A percentile compares a stretch with the other conserved stretches of the same genome.
Evolutionary conservation across 257 asterid species (phyloP).

Genomic region (Solanum etuberosum): DNA sequence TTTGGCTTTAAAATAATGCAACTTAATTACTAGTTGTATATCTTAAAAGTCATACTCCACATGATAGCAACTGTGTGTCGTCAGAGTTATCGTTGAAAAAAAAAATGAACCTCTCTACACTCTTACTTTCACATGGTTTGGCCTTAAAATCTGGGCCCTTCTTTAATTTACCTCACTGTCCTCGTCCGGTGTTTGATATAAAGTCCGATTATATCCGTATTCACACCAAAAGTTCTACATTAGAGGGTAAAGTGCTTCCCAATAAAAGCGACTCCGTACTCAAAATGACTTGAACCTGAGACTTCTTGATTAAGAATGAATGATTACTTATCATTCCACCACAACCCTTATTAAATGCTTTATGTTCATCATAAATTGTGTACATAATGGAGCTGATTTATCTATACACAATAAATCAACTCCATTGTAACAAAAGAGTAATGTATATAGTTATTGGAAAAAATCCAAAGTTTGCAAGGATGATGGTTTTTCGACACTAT

Average conservation of each 20-base stretch:
- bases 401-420: not conserved
- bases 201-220: too few relatives aligned
- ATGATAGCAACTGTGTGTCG: not conserved
- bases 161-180: conserved; percentile 3
- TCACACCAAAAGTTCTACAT: too few relatives aligned
- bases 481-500: not conserved
- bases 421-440: not conserved
- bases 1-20: not conserved
- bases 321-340: fast-evolving
- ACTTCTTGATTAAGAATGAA: fast-evolving
- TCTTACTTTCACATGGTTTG: conserved; percentile 19
- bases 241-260: fast-evolving
- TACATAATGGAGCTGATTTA: not conserved
- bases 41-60: not conserved
- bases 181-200: fast-evolving
- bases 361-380: not conserved
- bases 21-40: not conserved
- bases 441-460: not conserved
- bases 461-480: not conserved
- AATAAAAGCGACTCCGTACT: fast-evolving
- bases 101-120: conserved; percentile 8
- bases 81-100: conserved; percentile 20
- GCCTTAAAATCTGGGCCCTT: conserved; percentile 40
- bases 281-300: fast-evolving
- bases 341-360: not conserved